These are phyloP conservation scores for Monosporascus sp. DNA, from an alignment of 2,329 filamentous ascomycete genomes.

Conservation along the genomic window DNA sequence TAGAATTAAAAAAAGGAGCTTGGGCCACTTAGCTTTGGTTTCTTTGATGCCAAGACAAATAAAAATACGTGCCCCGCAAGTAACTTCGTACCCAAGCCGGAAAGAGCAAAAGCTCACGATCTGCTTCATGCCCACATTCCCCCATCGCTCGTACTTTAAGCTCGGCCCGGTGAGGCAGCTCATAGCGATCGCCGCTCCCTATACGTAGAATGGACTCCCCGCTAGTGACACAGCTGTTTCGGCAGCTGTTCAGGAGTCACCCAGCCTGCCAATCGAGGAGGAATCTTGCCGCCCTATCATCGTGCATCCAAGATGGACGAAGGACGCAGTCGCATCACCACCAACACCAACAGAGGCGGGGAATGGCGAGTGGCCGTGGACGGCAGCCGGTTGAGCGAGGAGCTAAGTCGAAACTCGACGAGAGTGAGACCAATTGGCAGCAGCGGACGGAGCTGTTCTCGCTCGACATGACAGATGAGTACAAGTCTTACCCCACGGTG, in stretches of 20 bases:
- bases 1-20: slow-evolving; percentile 11
- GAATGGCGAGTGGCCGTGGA: slow-evolving; percentile 21
- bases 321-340: slow-evolving; percentile 28
- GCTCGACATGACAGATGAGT: slow-evolving; percentile 74
- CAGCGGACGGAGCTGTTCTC: slow-evolving; percentile 73
- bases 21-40: slow-evolving; percentile 8
- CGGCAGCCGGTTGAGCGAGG: slow-evolving; percentile 16
- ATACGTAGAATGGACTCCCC: slow-evolving; percentile 69
- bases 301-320: slow-evolving; percentile 34
- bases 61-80: not conserved
- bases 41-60: not conserved
- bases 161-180: too few species aligned
- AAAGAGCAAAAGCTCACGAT: slow-evolving; percentile 11
- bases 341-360: slow-evolving; percentile 25
- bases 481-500: slow-evolving; percentile 75
- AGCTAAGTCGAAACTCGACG: slow-evolving; percentile 11
- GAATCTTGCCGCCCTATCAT: slow-evolving; percentile 33
- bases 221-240: slow-evolving; percentile 71
- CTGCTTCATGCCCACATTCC: too few species aligned
- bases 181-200: too few species aligned
- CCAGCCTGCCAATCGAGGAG: slow-evolving; percentile 56
- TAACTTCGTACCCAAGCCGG: slow-evolving; percentile 5
- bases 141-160: slow-evolving; percentile 7
- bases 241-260: slow-evolving; percentile 72
- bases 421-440: slow-evolving; percentile 74